Base-by-base conservation (phyloP, 805 yeast species). In the Metschnikowia shivogae region DNA sequence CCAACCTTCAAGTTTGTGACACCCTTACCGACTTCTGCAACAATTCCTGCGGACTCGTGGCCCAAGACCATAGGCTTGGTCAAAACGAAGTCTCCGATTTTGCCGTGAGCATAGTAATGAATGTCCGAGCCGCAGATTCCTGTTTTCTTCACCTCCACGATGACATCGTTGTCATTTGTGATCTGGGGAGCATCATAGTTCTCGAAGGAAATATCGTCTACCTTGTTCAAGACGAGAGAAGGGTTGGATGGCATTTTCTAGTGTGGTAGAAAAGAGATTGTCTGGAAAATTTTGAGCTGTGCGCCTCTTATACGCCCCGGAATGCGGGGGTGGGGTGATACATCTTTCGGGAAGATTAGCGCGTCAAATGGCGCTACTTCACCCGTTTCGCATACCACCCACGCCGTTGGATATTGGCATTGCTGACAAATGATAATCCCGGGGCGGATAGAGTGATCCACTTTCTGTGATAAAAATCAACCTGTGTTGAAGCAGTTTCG, bases 121-220 rank as follows among this genome's bases (percentile, higher is more conserved):
- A 87, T 83, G 60, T 87, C 95, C 1, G 89, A 81, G 3, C 96
- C 96, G 64, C 96, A 89, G 47, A 89, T 82, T 27, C 96, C 96
- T 0, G 96, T 88, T 57, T 84, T 81, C 64, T 83, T 86, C 54
- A 88, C 82, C 42, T 80, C 82, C 22, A 89, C 76, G 55, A 82
- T 77, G 34, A 89, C 96, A 46, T 78, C 83, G 53, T 80, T 80
- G 32, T 85, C 82, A 49, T 81, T 82, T 10, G 61, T 57, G 47
- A 86, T 67, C 50, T 66, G 64, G 6, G 95, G 95, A 26, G 81
- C 71, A 2, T 86, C 85, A 52, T 84, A 76, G 42, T 81, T 76
- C 64, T 86, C 92, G 49, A 80, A 76, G 29, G 70, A 68, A 54
- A 88, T 84, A 43, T 79, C 78, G 55, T 81, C 81, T 49, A 81